Evolutionary conservation across 1,284 basidiomycete genomes (phyloP), one percentile per base, ranked within the genome.

Genomic region (Sanghuangporus weigelae): DNA sequence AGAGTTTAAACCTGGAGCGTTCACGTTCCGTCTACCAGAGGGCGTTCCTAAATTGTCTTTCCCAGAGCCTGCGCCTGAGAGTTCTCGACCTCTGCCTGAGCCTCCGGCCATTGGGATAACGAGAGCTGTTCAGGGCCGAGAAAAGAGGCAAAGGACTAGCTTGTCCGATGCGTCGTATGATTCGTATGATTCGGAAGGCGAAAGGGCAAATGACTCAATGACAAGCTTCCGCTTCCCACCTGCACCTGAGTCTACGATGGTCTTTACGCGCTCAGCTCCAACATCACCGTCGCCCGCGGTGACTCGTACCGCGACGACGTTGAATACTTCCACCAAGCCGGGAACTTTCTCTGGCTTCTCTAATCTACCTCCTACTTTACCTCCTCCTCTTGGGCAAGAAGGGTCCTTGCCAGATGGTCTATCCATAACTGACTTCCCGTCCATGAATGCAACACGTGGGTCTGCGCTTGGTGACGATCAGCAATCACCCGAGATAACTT

Each of bases 1-100:
- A n/a, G 91, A 92, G 72, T 93, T 93, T 75, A 92, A 86, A 71
- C 90, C 90, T 38, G 73, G 71, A 11, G 77, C 78, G 7, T 93
- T 93, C 74, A 90, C 84, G 7, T 93, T 93, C 82, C 80, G 80
- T 31, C 82, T 85, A 35, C 87, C 90, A 5, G 73, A 82, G 4
- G 86, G 83, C 56, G 82, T 84, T 2, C 87, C 88, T 12, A 79
- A 82, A 62, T 78, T 90, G 72, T 71, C 79, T 12, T 75, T 79
- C 69, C 68, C 67, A 10, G 66, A 72, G 58, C 72, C 79, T 23
- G 66, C 74, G 36, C 70, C 55, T 50, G 64, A 65, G 3, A 69
- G 75, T 12, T 69, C 78, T 3, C 71, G 73, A 7, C 70, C 74
- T 44, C 75, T 80, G 2, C 69, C 75, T 2, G 70, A 72, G 1